A percentile compares a stretch with the other conserved stretches of the same genome.
phyloP scores from a whole-genome alignment of 331 rosid genomes.

The Malus hybrid region DNA sequence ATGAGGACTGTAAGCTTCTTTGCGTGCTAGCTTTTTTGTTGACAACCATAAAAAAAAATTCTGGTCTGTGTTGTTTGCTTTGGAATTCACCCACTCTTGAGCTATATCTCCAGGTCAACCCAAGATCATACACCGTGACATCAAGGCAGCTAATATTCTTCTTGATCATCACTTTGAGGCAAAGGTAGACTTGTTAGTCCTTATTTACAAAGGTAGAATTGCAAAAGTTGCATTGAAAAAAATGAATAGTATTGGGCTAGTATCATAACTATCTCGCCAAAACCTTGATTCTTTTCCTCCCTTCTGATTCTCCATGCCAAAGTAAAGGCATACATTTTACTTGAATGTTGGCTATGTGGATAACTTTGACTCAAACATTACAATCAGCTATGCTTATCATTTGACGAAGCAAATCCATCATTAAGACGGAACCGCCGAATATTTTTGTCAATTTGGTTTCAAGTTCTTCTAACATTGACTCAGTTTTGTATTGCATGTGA shows the following conservation, averaged over 20 bases:
- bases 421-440: not conserved
- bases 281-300: not conserved
- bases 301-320: not conserved
- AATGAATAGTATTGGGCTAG: not conserved
- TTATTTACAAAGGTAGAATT: not conserved
- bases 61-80: not conserved
- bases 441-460: not conserved
- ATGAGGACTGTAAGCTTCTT: conserved; percentile 64
- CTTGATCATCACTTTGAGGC: conserved; percentile 56
- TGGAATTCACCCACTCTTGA: not conserved
- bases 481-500: not conserved
- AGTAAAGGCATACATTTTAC: not conserved
- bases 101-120: conserved; percentile 53
- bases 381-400: not conserved
- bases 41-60: not conserved
- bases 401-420: not conserved
- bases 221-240: not conserved
- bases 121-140: conserved; percentile 77
- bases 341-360: not conserved
- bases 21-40: not conserved
- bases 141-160: conserved; percentile 73
- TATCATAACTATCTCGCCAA: not conserved
- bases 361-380: not conserved
- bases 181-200: conserved; percentile 10
- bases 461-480: not conserved